phyloP scores from a whole-genome alignment of 2,329 filamentous ascomycete species.

The Colletotrichum somersetense region DNA sequence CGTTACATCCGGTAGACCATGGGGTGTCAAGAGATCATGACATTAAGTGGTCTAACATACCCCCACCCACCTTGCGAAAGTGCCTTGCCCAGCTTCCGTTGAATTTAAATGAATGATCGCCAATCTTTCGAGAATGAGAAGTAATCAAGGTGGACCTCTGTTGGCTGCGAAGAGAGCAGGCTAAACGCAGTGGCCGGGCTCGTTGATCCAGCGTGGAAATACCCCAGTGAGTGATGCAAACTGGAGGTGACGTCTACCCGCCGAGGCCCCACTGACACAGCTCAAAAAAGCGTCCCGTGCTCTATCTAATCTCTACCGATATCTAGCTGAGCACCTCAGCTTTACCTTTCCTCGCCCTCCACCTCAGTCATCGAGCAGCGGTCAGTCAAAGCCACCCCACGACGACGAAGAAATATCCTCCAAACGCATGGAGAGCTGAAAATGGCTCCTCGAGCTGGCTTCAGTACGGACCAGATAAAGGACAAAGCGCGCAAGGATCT shows the following conservation, averaged over 20 bases:
- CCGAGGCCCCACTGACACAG: conserved; percentile 39
- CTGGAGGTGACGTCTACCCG: neutral
- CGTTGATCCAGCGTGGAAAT: conserved; percentile 6
- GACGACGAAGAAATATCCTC: neutral
- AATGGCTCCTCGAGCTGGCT: conserved; percentile 78
- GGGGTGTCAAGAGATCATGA: neutral
- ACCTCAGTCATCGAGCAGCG: conserved; percentile 27
- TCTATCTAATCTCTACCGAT: conserved; percentile 26
- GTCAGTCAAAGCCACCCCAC: conserved; percentile 26
- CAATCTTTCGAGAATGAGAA: neutral
- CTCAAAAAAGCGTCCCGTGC: conserved; percentile 18
- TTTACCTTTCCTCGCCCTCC: neutral
- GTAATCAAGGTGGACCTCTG: neutral
- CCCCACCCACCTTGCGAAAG: neutral
- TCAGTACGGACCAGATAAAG: conserved; percentile 81
- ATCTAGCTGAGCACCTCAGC: conserved; percentile 18
- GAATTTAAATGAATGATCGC: neutral
- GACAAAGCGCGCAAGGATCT: conserved; percentile 90
- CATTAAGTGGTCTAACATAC: neutral
- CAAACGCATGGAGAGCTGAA: conserved; percentile 63
- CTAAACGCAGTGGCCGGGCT: neutral
- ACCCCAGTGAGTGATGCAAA: neutral
- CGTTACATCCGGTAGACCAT: neutral
- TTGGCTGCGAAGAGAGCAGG: neutral
- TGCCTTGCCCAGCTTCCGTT: neutral